Conservation (phyloP, 1,284 basidiomycete species). For the Fistulinella cinereoalba region DNA sequence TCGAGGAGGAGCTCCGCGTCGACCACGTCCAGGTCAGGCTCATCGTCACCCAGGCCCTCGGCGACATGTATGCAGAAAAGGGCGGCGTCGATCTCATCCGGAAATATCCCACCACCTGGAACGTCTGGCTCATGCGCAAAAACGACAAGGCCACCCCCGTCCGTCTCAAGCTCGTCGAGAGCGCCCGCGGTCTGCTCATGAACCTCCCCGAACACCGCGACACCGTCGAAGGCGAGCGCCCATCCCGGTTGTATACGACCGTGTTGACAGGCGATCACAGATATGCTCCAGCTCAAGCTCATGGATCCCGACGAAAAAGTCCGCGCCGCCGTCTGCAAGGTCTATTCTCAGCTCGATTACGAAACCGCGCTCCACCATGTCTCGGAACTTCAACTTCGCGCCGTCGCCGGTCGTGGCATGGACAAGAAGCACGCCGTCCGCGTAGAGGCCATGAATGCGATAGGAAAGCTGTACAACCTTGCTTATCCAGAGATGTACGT, state of each 20-base stretch:
- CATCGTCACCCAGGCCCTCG: constrained; percentile 82
- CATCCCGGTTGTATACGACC: constrained; percentile 1
- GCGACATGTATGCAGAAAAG: constrained; percentile 85
- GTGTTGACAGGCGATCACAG: constrained; percentile 38
- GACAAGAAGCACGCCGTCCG: constrained; percentile 90
- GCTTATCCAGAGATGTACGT: constrained; percentile 89
- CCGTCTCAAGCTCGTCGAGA: constrained; percentile 79
- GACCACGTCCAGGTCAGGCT: constrained; percentile 73
- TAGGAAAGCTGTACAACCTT: constrained; percentile 78
- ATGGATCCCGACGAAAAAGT: constrained; percentile 92
- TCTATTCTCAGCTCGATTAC: constrained; percentile 85
- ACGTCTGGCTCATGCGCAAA: constrained; percentile 76
- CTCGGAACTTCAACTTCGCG: constrained; percentile 58
- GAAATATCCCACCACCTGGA: constrained; percentile 86
- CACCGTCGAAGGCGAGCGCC: constrained; percentile 63
- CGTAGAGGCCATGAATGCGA: constrained; percentile 72
- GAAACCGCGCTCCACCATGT: constrained; percentile 88
- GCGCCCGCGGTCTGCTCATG: constrained; percentile 58
- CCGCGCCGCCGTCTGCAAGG: constrained; percentile 78
- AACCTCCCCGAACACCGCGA: constrained; percentile 69
- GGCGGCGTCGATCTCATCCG: constrained; percentile 70
- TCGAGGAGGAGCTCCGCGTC: constrained; percentile 87
- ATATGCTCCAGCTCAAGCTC: constrained; percentile 64
- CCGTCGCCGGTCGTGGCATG: constrained; percentile 68
- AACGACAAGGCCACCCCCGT: constrained; percentile 76